Conservation (phyloP, 768 basidiomycete species). For the Suillus cothurnatus region DNA sequence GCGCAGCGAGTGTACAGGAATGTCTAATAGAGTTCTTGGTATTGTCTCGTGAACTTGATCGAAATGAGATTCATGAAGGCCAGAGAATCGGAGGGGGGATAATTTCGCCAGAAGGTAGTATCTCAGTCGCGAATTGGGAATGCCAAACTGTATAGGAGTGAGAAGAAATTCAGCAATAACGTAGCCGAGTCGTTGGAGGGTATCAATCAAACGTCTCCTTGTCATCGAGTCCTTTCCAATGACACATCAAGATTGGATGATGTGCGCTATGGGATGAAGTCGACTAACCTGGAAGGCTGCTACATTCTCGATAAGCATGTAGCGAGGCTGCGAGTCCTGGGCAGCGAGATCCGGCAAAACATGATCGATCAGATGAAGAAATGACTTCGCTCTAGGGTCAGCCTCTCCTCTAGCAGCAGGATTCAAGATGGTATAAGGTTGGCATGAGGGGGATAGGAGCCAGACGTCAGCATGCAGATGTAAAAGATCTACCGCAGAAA, state of each 20-base stretch:
- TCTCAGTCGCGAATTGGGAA: constrained; percentile 80
- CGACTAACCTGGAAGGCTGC: constrained; percentile 75
- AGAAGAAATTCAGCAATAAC: constrained; percentile 60
- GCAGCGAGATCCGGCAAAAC: constrained; percentile 62
- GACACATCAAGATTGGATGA: constrained; percentile 12
- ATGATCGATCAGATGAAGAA: constrained; percentile 65
- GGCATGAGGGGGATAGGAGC: constrained; percentile 83
- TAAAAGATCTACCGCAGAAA: constrained; percentile 52
- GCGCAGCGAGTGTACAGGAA: constrained; percentile 12
- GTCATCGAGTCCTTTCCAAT: constrained; percentile 61
- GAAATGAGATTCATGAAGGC: constrained; percentile 18
- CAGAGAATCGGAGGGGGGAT: constrained; percentile 40
- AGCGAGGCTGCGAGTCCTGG: constrained; percentile 50
- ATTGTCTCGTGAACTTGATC: constrained; percentile 51
- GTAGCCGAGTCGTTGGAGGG: constrained; percentile 59
- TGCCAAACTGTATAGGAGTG: constrained; percentile 76
- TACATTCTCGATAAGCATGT: constrained; percentile 77
- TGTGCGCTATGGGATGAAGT: constrained; percentile 9
- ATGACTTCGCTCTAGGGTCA: constrained; percentile 77
- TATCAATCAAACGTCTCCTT: constrained; percentile 53
- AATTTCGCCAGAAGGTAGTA: constrained; percentile 78
- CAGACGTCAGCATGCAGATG: constrained; percentile 60
- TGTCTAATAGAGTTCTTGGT: constrained; percentile 36
- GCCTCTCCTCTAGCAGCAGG: constrained; percentile 66
- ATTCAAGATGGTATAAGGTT: constrained; percentile 82